phyloP scores from a whole-genome alignment of 306 rosid species.

The Pyrus pyrifolia region DNA sequence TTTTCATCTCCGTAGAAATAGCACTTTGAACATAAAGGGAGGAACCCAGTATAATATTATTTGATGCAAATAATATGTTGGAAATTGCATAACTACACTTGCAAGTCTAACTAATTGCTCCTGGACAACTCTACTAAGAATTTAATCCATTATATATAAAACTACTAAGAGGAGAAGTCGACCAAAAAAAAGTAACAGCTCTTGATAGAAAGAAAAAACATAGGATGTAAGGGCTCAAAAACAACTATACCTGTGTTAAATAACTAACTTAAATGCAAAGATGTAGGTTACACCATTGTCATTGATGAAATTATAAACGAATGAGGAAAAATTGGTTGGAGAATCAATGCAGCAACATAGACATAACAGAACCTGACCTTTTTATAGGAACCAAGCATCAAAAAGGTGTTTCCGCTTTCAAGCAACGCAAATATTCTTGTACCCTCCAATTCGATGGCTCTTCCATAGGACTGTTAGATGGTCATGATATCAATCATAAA shows the following conservation, averaged over 20 bases:
- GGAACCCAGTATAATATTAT: background rate
- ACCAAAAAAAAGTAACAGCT: background rate
- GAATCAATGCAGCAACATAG: background rate
- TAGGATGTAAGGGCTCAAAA: background rate
- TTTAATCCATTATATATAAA: background rate
- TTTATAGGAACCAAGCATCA: constrained; percentile 64
- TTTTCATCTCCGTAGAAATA: background rate
- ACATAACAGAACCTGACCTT: constrained; percentile 40
- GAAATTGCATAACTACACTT: background rate
- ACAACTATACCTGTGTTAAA: background rate
- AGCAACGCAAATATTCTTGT: constrained; percentile 56
- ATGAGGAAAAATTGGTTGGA: background rate
- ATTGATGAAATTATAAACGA: background rate
- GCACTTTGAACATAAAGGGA: background rate
- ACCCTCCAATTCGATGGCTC: constrained; percentile 72
- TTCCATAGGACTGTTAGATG: constrained; percentile 74
- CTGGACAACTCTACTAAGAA: background rate
- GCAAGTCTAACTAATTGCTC: background rate
- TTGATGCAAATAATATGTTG: background rate
- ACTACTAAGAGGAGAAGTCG: background rate
- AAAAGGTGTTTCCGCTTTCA: constrained; percentile 77
- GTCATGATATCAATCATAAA: constrained; percentile 3
- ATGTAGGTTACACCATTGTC: background rate
- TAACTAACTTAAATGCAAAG: background rate
- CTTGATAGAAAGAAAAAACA: background rate